Base-by-base conservation (phyloP, 306 rosid species). In the Ormosia semicastrata region DNA sequence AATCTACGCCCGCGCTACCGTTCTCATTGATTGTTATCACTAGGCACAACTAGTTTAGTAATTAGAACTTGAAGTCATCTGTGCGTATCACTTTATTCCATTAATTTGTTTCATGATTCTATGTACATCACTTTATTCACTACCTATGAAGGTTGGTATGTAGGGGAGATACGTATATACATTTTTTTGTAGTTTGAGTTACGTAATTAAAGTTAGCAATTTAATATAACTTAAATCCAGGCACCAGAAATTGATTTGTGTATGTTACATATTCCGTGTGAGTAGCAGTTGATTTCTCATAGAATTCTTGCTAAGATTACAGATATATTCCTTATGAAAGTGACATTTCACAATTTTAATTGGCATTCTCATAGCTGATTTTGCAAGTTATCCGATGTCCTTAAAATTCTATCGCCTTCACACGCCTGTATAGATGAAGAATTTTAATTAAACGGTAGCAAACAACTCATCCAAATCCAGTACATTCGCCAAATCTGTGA, bases 1-100 rank as follows among this genome's bases (percentile, higher is more conserved):
- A 88, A 92, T 83, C 86, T 94, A 50, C 93, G 94, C 40, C 67
- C 60, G 1, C 86, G 94, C 34, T 33, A 15, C 12, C 69, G 3
- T 1, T 69, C 17, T 1, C 80, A 80, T 75, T 80, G 85, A 84
- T 9, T 30, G 50, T 70, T 64, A 36, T 52, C 7, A 54, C 15
- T 4, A 24, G 10, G 36, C 32, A 47, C 52, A 59, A 4, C 10
- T 73, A 44, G 18, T 74, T 84, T 59, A 7, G 84, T 47, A 57
- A 66, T 44, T 9, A 75, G 59, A 75, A 41, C 12, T 47, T 47
- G 18, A 68, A 36, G 39, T 59, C 56, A 29, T 68, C 33, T 3
- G 13, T 60, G 68, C 44, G 7, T 37, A 29, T 24, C 2, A 6
- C 14, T 60, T 39, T 29, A 8, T 41, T 54, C 57, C 1, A 53